Percentiles rank a stretch among this genome's conserved stretches.
Evolutionary conservation across 441 rosid genomes (phyloP).

Genomic region (Corymbia citriodora): DNA sequence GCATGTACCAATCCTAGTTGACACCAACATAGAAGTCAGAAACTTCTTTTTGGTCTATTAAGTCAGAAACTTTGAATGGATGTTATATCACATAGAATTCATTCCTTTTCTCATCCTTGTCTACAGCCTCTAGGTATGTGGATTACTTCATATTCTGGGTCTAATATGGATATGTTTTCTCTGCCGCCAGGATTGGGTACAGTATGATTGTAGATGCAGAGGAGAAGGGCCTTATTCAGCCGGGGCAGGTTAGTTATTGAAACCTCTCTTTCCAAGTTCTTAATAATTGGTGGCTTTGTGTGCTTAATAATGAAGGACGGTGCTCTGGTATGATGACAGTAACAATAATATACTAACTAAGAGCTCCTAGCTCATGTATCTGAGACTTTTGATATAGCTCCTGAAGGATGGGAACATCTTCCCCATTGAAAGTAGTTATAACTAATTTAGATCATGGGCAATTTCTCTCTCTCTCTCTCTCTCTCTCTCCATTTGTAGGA

Average conservation of each 20-base stretch:
- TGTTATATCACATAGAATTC: not conserved
- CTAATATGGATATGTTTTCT: not conserved
- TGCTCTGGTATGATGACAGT: not conserved
- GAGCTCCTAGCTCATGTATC: not conserved
- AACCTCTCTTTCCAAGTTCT: not conserved
- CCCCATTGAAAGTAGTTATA: not conserved
- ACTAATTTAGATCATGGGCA: not conserved
- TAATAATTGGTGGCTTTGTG: not conserved
- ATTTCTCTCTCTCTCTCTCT: not conserved
- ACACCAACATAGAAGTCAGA: not conserved
- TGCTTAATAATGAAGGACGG: not conserved
- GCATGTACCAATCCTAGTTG: not conserved
- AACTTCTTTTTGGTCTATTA: not conserved
- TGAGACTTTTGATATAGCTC: not conserved
- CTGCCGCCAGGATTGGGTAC: slow-evolving; percentile 4
- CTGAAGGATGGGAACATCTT: not conserved
- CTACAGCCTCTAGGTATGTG: not conserved
- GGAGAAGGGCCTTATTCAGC: slow-evolving; percentile 7
- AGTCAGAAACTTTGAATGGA: not conserved
- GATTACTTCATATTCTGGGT: not conserved
- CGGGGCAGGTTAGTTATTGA: not conserved
- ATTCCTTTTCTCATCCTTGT: not conserved
- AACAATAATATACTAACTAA: not conserved
- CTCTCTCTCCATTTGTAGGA: not conserved
- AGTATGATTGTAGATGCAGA: slow-evolving; percentile 13